Conservation (phyloP, 768 basidiomycete species). For the Pulveroboletus frians region DNA sequence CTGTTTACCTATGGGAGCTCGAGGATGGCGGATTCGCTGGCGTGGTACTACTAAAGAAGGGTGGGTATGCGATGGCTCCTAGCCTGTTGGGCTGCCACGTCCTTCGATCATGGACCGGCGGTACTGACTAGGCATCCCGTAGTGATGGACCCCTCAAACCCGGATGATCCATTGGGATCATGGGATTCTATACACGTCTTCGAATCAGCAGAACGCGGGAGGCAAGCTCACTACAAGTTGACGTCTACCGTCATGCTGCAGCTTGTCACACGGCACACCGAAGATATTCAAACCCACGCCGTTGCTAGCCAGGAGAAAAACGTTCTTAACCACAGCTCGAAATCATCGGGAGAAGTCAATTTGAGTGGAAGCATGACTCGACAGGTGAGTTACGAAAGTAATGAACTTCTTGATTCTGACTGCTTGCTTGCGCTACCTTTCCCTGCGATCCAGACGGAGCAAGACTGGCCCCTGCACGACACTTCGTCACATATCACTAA, state of each 20-base stretch:
- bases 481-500: constrained; percentile 84
- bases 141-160: constrained; percentile 57
- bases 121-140: constrained; percentile 4
- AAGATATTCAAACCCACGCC: constrained; percentile 19
- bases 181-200: constrained; percentile 99
- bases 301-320: constrained; percentile 32
- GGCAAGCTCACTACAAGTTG: constrained; percentile 93
- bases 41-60: constrained; percentile 92
- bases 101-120: not conserved
- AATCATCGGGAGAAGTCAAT: constrained; percentile 69
- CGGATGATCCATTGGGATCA: constrained; percentile 69
- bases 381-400: constrained; percentile 54
- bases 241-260: constrained; percentile 98
- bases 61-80: constrained; percentile 37
- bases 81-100: not conserved
- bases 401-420: constrained; percentile 9
- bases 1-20: constrained; percentile 96
- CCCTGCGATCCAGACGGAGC: constrained; percentile 57
- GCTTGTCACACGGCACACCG: constrained; percentile 53
- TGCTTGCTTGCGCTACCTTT: constrained; percentile 11
- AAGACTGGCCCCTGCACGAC: constrained; percentile 80
- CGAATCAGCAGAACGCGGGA: constrained; percentile 85
- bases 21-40: constrained; percentile 97
- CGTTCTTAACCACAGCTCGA: constrained; percentile 42
- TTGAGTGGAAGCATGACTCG: constrained; percentile 97